Base-by-base conservation (phyloP, 805 yeast genomes). In the Kazachstania africana region DNA sequence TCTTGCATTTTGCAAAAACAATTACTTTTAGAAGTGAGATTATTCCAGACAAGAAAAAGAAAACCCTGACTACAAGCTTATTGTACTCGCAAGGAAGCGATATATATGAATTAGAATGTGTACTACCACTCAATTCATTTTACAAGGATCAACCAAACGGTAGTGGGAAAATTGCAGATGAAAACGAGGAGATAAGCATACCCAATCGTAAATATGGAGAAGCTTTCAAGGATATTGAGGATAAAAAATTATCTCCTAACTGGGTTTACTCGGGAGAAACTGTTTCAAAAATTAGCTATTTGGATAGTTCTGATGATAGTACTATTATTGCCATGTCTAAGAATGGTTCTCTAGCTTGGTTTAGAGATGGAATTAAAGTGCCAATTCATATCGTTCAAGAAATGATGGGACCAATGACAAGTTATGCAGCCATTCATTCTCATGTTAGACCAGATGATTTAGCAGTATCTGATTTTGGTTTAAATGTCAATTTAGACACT, bases 201-300 rank as follows among this genome's bases (percentile, higher is more conserved):
- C 35, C 28, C 23, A 27, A 28, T 12, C 23, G 37, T n/a, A 22
- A 14, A 24, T 63, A 64, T 31, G 93, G 78, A 26, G 88, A 78
- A 37, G 84, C 77, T 2, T 66, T 78, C 25, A 75, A 70, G 16
- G 83, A 74, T 35, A 36, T 42, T 9, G 49, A 47, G 26, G 33
- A 36, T 8, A 35, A 33, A 9, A 37, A 42, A n/a, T 33, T 45
- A 19, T 27, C 36, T 8, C 38, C 45, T 10, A 47, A 45, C 30
- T 53, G 57, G 57, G 37, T 42, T 8, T 53, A 48, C 29, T 47
- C 44, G 12, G 59, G 57, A 20, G 56, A 52, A 33, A 46, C 44
- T 16, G 43, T 53, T 9, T 44, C 43, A 4, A 52, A 52, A 35
- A 33, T 53, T 40, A 31, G 36, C 8, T 42, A 45, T 20, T 29